A percentile compares a stretch with the other conserved stretches of the same genome.
These are phyloP conservation scores for Brettanomyces custersianus DNA, from an alignment of 805 yeast species.

Conservation along the genomic window DNA sequence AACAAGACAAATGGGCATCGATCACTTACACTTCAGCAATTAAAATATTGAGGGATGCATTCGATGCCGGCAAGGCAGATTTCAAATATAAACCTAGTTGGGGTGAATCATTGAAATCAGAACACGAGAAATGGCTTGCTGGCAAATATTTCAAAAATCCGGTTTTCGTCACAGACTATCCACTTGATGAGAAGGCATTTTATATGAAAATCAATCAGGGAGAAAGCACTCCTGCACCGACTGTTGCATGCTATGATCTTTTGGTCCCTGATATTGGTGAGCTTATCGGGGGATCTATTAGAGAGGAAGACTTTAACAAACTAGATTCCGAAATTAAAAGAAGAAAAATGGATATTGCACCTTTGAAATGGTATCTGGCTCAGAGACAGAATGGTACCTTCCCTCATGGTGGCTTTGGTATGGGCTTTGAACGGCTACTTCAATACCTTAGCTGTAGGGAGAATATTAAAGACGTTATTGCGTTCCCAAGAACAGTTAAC, in stretches of 20 bases:
- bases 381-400: conserved; percentile 69
- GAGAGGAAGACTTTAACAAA: conserved; percentile 56
- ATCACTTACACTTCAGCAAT: conserved; percentile 76
- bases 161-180: conserved; percentile 86
- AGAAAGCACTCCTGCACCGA: conserved; percentile 28
- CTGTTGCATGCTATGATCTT: conserved; percentile 87
- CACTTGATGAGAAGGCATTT: conserved; percentile 71
- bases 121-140: conserved; percentile 89
- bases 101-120: conserved; percentile 72
- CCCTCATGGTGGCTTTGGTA: conserved; percentile 96
- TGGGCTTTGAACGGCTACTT: conserved; percentile 84
- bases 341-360: conserved; percentile 48
- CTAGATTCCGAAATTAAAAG: conserved; percentile 41
- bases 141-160: conserved; percentile 60
- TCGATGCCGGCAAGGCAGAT: conserved; percentile 20
- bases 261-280: conserved; percentile 91
- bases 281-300: conserved; percentile 85
- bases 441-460: conserved; percentile 65
- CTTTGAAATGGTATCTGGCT: conserved; percentile 73
- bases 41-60: conserved; percentile 32
- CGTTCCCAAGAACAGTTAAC: conserved; percentile 71
- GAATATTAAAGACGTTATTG: conserved; percentile 78
- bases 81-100: conserved; percentile 43
- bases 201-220: conserved; percentile 65
- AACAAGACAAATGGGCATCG: conserved; percentile 46